phyloP scores from a whole-genome alignment of 2,329 filamentous ascomycete genomes.

The Ceratocystis cacaofunesta region DNA sequence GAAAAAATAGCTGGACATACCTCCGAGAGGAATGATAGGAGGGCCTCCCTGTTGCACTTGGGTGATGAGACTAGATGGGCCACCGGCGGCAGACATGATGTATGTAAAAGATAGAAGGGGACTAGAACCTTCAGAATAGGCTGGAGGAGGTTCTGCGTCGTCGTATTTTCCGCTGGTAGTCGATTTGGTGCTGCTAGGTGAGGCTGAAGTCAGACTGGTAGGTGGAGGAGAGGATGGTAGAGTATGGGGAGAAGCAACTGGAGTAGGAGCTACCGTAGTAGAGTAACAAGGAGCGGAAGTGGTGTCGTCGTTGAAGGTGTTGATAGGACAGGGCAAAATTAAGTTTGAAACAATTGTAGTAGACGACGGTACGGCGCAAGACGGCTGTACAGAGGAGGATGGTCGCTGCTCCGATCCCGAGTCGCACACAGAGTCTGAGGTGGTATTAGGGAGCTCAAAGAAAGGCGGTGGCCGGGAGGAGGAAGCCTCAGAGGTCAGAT shows the following conservation, averaged over 20 bases:
- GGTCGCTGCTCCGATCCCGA: slow-evolving; percentile 23
- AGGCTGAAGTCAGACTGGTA: background rate
- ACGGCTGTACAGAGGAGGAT: slow-evolving; percentile 20
- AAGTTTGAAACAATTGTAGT: slow-evolving; percentile 16
- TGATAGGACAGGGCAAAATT: slow-evolving; percentile 15
- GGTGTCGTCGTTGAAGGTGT: slow-evolving; percentile 18
- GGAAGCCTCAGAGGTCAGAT: slow-evolving; percentile 40
- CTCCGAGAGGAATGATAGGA: slow-evolving; percentile 77
- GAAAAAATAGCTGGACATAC: slow-evolving; percentile 31
- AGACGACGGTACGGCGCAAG: slow-evolving; percentile 15
- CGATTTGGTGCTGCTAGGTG: slow-evolving; percentile 52
- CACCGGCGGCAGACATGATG: slow-evolving; percentile 95
- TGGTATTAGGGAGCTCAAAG: slow-evolving; percentile 36
- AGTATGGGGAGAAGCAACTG: background rate
- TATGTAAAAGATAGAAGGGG: slow-evolving; percentile 86
- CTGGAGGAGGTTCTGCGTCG: slow-evolving; percentile 85
- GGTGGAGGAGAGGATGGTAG: background rate
- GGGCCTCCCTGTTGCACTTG: slow-evolving; percentile 92
- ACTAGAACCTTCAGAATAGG: slow-evolving; percentile 88
- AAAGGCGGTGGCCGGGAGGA: slow-evolving; percentile 45
- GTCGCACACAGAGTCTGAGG: slow-evolving; percentile 26
- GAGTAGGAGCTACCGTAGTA: background rate
- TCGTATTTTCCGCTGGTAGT: slow-evolving; percentile 59
- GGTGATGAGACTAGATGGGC: slow-evolving; percentile 95
- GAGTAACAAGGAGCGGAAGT: slow-evolving; percentile 25